Evolutionary conservation across 1,139 yeast species (phyloP), one percentile per base, ranked within the genome.

Genomic region (Hyphopichia burtonii): DNA sequence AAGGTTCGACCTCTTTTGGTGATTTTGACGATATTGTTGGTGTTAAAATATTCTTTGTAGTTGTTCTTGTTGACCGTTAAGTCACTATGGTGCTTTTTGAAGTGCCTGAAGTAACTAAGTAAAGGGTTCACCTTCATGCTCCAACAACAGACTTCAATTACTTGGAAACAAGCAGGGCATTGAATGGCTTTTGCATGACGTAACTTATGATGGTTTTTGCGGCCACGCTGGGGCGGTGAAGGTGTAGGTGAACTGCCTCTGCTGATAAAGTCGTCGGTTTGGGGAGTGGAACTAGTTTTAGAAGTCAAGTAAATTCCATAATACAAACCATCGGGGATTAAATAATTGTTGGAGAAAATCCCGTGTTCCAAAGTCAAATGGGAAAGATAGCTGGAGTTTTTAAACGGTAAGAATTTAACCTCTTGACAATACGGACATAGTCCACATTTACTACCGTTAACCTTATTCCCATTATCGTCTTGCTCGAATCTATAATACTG

Each of bases 341-440:
- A 48, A 38, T 49, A 60, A 32, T 65, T 63, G 42, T 60, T 63
- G 36, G 71, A 62, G 39, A 56, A 63, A 6, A 66, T 54, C 2
- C 71, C 71, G 51, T 66, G 71, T 45, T 62, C 67, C 39, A 65
- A 54, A 3, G 68, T 62, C 46, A 66, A 49, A 45, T 66, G 71
- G 3, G 67, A 59, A 6, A 66, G 56, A 46, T 65, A 66, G 30
- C 63, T 59, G 1, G 66, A 59, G 48, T 64, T 65, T 45, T 66
- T 65, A 46, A 62, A 61, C 1, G 68, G 65, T 19, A 63, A 51
- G 41, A 66, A 65, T 44, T 58, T 61, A 22, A 64, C 58, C 28
- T 51, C 50, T 32, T 54, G 54, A 42, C 71, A 66, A 42, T 62
- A 66, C 0, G 69, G 63, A 52, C 71, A 66, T 41, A 63, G 44